Evolutionary conservation across 1,139 yeast species (phyloP), one percentile per base, ranked within the genome.

Genomic region (Hansenula anomala): DNA sequence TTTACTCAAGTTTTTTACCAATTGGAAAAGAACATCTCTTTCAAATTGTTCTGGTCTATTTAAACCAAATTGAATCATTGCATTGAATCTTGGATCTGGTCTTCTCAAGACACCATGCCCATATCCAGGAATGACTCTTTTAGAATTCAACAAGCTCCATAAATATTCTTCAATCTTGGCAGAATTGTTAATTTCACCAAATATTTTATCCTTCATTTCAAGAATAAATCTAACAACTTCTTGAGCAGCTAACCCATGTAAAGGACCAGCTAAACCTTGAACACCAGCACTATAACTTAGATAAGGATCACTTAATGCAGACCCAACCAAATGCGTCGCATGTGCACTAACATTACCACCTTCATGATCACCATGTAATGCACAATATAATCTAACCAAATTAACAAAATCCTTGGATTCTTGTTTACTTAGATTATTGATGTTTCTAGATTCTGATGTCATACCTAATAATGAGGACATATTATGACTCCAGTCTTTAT

Each of bases 311-410:
- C 67, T 56, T 27, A 67, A 42, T 1, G 73, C 69, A 15, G 68
- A 62, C 14, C 72, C 71, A 10, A 67, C 71, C 37, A 67, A 49
- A 45, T 67, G 72, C 4, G 71, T 64, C 4, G 73, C 54, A 47
- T 67, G 73, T 1, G 72, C 69, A 23, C 69, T 63, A 20, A 67
- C 73, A 43, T 67, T 67, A 37, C 73, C 73, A 50, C 73, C 73
- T 53, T 68, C 73, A 46, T 68, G 73, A 42, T 68, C 73, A 17
- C 66, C 66, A 46, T 67, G 73, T 31, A 68, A 52, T 6, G 71
- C 69, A 47, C 67, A 57, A 47, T 68, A 68, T 34, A 68, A 44
- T 49, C 73, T 56, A 55, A 67, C 60, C 42, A 68, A 50, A 38
- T 68, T 69, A 30, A 64, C 64, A 42, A 67, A 66, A 34, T 67